Evolutionary conservation across 257 asterid species (phyloP), one percentile per base, ranked within the genome.

Genomic region (Fraxinus cuspidata): DNA sequence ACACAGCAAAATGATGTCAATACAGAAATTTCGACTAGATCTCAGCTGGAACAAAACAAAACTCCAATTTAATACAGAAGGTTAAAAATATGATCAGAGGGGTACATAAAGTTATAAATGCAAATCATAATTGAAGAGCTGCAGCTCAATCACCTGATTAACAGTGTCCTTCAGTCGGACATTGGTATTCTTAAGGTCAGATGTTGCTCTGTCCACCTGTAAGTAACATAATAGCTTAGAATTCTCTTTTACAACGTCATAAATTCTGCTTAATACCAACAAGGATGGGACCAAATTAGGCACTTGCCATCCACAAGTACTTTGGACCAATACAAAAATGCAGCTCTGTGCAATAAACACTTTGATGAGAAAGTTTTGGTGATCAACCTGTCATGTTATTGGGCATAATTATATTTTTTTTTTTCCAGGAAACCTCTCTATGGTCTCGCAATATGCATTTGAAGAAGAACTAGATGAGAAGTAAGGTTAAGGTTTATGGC

Each of bases 21-120:
- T 89, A 82, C 98, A 94, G 88, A 94, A 92, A 81, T 94, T 94
- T 79, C 98, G 94, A 84, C 98, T 94, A 72, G 98, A 94, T 74
- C 98, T 88, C 90, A 94, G 90, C 98, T 94, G 97, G 73, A 35
- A 84, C 90, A 71, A 67, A 35, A 49, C 40, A 49, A 27, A 74
- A 23, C 37, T 25, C 34, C 73, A 29, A 35, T 66, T 16, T 65
- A 16, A 44, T 44, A 12, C 51, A 44, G 18, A 11, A 3, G 51
- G 18, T 44, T 44, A 11, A 44, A 60, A 21, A 49, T 13, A 68
- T 28, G 38, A 49, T 11, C 18, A 44, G n/a, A 38, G 49, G 18
- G 35, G 25, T 12, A 31, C 7, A 68, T 27, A 3, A 5, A 68
- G 18, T 44, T 13, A n/a, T 38, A 38, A 19, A n/a, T 2, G 49